Conservation (phyloP, 75 land plant species). For the Sequoia sempervirens region DNA sequence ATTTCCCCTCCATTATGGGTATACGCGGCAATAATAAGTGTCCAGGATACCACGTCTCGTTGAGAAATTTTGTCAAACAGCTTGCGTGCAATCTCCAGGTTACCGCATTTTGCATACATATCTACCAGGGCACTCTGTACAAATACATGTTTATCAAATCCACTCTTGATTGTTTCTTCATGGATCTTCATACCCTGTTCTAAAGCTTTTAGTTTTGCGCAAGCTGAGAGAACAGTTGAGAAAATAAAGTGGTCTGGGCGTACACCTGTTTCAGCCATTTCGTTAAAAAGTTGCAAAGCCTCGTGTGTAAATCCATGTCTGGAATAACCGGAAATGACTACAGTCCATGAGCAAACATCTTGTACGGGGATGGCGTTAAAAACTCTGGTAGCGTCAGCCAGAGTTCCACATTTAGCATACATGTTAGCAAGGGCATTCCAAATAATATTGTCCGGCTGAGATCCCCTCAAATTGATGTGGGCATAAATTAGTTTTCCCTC, state of each 20-base stretch:
- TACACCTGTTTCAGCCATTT: background rate
- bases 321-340: background rate
- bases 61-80: constrained; percentile 11
- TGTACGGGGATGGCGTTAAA: background rate
- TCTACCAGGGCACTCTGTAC: constrained; percentile 4
- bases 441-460: no score
- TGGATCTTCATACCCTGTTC: background rate
- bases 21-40: constrained; percentile 14
- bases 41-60: constrained; percentile 12
- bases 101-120: constrained; percentile 13
- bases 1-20: background rate
- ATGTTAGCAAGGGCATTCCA: no score
- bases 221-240: background rate
- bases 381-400: background rate
- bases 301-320: background rate
- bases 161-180: no score
- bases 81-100: constrained; percentile 3
- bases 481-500: no score
- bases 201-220: background rate
- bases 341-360: background rate
- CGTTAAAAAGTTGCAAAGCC: background rate
- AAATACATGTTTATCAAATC: no score
- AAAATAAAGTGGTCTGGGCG: background rate
- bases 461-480: no score
- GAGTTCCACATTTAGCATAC: no score